Evolutionary conservation across 139 green algal species (phyloP), one percentile per base, ranked within the genome.

Genomic region (Haematococcus sp.): DNA sequence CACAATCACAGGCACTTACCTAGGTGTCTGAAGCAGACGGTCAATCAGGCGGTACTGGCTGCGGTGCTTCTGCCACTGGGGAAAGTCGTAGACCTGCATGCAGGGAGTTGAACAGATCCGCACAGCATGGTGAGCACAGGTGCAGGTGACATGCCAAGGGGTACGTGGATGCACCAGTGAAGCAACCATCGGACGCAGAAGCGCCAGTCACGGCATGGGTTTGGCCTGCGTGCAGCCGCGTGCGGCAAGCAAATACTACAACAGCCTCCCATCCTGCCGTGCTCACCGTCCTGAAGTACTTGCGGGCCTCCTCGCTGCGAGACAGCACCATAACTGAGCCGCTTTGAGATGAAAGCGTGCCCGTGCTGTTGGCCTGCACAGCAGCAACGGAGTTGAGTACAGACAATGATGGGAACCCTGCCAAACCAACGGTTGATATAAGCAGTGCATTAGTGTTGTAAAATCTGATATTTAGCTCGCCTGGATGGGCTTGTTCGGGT

Each of bases 11-110:
- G 25, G 3, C 17, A 77, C 70, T 77, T 58, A 82, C 77, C 78
- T 67, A 16, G 58, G 49, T 23, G 76, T 70, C 11, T 61, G 33
- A 7, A 83, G 61, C 31, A 83, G 72, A n/a, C 59, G 71, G 56
- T 75, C 59, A 51, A 83, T 76, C 2, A 79, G 54, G 11, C 71
- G 66, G 27, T 63, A 76, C 52, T 69, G 67, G 51, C 34, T 65
- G 28, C 77, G 59, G 63, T 83, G 77, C 31, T 66, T 69, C 64
- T 79, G 67, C 77, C 77, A 83, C 49, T 83, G 66, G 25, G 63
- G 33, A 54, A 69, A 69, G 23, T 51, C 63, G 34, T 69, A 52
- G 15, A 69, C 33, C 63, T 52, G 63, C 63, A 61, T 61, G 54
- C 15, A 55, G 46, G 46, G 46, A 55, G 46, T 55, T 55, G 46